Conservation (phyloP, 2,329 filamentous ascomycete genomes). For the Calonectria pauciramosa region DNA sequence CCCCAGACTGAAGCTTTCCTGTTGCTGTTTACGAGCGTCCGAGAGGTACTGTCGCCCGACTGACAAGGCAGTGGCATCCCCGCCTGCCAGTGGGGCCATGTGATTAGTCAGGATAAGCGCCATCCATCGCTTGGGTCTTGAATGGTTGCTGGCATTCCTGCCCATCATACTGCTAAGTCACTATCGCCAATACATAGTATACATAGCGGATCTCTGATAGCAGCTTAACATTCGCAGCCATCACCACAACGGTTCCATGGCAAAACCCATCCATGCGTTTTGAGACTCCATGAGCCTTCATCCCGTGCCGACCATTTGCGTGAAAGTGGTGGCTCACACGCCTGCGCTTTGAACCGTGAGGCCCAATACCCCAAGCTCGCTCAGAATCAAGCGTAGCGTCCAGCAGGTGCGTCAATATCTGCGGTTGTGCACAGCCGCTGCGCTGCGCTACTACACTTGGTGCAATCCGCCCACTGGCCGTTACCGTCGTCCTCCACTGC, state of each 20-base stretch:
- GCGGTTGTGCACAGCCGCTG: slow-evolving; percentile 10
- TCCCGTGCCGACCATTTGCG: slow-evolving; percentile 39
- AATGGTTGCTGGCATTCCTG: slow-evolving; percentile 24
- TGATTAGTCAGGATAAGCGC: slow-evolving; percentile 28
- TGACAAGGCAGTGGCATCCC: slow-evolving; percentile 6
- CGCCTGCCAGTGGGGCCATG: slow-evolving; percentile 13
- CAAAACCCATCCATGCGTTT: slow-evolving; percentile 46
- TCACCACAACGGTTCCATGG: slow-evolving; percentile 41
- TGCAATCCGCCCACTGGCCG: slow-evolving; percentile 20
- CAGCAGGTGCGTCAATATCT: slow-evolving; percentile 20
- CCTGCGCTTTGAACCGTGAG: slow-evolving; percentile 35
- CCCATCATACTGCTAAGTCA: background rate
- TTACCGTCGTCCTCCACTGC: slow-evolving; percentile 31
- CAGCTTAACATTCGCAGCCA: slow-evolving; percentile 14
- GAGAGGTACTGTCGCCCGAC: background rate
- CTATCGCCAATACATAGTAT: slow-evolving; percentile 3
- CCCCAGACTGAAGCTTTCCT: background rate
- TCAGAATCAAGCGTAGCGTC: background rate
- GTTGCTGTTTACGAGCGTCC: background rate
- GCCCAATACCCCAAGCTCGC: background rate
- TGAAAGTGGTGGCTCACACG: slow-evolving; percentile 37
- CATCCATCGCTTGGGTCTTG: slow-evolving; percentile 12
- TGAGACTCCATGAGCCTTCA: slow-evolving; percentile 46
- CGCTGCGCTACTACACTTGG: slow-evolving; percentile 13
- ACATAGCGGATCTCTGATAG: slow-evolving; percentile 4